Evolutionary conservation across 108 stramenopile species (phyloP).

Genomic region (Licmophora abbreviata): DNA sequence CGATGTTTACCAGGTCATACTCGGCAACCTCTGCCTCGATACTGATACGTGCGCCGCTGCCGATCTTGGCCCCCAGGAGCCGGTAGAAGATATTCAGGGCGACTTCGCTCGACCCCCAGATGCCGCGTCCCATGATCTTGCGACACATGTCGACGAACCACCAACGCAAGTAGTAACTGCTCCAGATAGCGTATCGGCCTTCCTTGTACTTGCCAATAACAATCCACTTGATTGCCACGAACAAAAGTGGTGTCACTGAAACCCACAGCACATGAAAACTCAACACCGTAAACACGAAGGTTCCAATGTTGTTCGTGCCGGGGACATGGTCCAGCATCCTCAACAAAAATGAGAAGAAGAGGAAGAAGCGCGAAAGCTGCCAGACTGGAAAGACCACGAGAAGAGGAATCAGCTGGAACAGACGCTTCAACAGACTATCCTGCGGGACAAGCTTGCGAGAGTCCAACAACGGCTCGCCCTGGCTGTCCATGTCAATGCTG

Average conservation of each 20-base stretch:
- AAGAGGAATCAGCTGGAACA: slow-evolving; percentile 37
- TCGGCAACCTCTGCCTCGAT: slow-evolving; percentile 47
- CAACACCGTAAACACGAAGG: slow-evolving; percentile 34
- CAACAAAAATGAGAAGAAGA: slow-evolving; percentile 38
- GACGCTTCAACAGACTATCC: slow-evolving; percentile 4
- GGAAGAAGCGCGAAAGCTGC: slow-evolving; percentile 36
- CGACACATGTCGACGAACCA: slow-evolving; percentile 48
- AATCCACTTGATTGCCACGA: slow-evolving; percentile 43
- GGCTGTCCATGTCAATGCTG: too few relatives aligned
- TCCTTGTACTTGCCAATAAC: slow-evolving; percentile 44
- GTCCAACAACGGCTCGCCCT: too few relatives aligned
- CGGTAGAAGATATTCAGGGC: slow-evolving; percentile 28
- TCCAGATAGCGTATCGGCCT: slow-evolving; percentile 43
- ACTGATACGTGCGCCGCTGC: slow-evolving; percentile 28
- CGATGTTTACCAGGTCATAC: slow-evolving; percentile 48
- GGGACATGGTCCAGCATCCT: slow-evolving; percentile 19
- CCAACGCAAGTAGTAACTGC: slow-evolving; percentile 54
- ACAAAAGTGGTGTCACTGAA: slow-evolving; percentile 35
- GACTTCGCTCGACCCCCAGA: slow-evolving; percentile 23
- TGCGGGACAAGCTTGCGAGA: too few relatives aligned
- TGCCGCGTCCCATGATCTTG: slow-evolving; percentile 37
- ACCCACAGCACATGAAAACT: slow-evolving; percentile 35
- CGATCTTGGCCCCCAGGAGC: slow-evolving; percentile 54
- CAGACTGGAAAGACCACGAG: slow-evolving; percentile 31
- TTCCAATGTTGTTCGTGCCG: slow-evolving; percentile 13